A percentile compares a stretch with the other conserved stretches of the same genome.
Evolutionary conservation across 78 protist genomes (phyloP).

Genomic region (Ministeria vibrans): DNA sequence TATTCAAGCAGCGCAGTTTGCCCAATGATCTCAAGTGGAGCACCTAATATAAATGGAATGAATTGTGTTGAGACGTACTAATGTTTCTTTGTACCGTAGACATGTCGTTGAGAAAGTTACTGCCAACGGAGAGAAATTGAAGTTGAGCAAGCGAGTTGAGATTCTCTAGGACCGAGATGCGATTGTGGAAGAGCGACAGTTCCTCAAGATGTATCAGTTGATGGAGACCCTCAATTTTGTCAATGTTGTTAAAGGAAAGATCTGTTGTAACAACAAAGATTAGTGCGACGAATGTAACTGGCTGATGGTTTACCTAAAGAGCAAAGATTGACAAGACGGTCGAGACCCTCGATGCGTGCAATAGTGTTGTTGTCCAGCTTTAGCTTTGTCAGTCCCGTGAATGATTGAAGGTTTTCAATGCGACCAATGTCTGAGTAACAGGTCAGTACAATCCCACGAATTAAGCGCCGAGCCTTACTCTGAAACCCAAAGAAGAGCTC

Average conservation of each 20-base stretch:
- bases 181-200: conserved; percentile 19
- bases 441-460: too few relatives aligned
- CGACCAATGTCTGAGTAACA: background rate
- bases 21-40: background rate
- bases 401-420: conserved; percentile 24
- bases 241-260: conserved; percentile 41
- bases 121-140: conserved; percentile 29
- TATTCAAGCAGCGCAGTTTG: background rate
- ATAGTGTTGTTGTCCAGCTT: conserved; percentile 43
- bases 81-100: background rate
- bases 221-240: conserved; percentile 28
- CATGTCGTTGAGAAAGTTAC: conserved; percentile 7
- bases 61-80: background rate
- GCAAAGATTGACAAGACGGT: conserved; percentile 5
- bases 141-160: conserved; percentile 10
- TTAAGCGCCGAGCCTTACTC: too few relatives aligned
- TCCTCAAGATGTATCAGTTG: conserved; percentile 31
- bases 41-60: background rate
- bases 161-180: conserved; percentile 5
- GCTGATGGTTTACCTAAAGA: background rate
- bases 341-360: conserved; percentile 30
- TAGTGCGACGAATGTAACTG: too few relatives aligned
- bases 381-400: conserved; percentile 15
- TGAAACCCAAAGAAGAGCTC: too few relatives aligned
- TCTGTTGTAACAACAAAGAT: background rate